Evolutionary conservation across 2,329 filamentous ascomycete species (phyloP), one percentile per base, ranked within the genome.

Genomic region (Lecanicillium sp.): DNA sequence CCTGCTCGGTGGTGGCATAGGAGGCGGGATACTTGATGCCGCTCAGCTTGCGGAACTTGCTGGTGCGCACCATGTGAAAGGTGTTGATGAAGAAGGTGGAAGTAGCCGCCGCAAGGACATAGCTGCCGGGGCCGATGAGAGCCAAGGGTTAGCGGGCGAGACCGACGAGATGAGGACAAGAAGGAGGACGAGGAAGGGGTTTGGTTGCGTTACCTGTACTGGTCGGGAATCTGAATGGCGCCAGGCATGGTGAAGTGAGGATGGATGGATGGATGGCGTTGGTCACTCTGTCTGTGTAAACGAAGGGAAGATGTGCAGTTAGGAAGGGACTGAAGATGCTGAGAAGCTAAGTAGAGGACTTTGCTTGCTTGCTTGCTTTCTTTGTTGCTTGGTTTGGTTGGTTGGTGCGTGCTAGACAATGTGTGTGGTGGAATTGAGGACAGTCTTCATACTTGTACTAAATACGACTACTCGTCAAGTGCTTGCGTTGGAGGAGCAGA

Each of bases 41-140:
- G 49, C 71, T 69, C 17, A 60, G 59, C 51, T 67, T 74, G 57
- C 79, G 77, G 46, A 63, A 64, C 11, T 49, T 52, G 43, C 55
- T 58, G 10, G 72, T 75, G 39, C 73, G 61, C 28, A 64, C 0
- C 33, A 50, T 45, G 57, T 83, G 78, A 44, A 71, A 59, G 13
- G 57, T 54, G 64, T 76, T 78, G 57, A 82, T 54, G 54, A 82
- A 64, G 59, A 77, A 68, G 49, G 72, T 72, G 13, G 71, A 66
- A 15, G 71, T 64, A 40, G 76, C 76, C 33, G 67, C 72, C 37
- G 69, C 64, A 39, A 84, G 66, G 52, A 82, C 77, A 55, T 77
- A 78, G 62, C 79, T 82, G 46, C 22, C 6, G 22, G 11, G 22
- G 6, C 22, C 6, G 11, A 25, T 6, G 11, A 6, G 11, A 25